Conservation (phyloP, 2,329 filamentous ascomycete genomes). For the Metarhizium rileyi region DNA sequence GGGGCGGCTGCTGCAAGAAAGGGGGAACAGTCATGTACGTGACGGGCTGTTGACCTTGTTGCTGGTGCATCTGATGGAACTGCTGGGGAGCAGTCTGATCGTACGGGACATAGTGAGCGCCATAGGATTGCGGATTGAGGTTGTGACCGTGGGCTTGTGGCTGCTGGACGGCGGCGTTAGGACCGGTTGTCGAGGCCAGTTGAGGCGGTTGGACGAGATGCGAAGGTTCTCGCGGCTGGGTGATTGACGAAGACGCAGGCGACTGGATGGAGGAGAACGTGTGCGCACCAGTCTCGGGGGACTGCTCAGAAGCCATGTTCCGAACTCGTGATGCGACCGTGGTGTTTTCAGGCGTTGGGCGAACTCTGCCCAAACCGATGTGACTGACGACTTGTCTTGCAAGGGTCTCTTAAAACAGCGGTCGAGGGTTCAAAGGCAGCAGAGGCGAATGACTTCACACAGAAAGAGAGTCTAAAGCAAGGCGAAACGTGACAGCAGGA, state of each 20-base stretch:
- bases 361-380: no score
- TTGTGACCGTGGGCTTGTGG: background rate
- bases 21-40: background rate
- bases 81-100: background rate
- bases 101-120: background rate
- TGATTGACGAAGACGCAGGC: background rate
- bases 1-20: conserved; percentile 6
- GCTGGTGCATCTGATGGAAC: background rate
- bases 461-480: background rate
- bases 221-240: background rate
- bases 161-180: background rate
- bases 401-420: background rate
- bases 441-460: background rate
- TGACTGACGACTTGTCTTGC: background rate
- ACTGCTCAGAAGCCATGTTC: background rate
- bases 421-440: background rate
- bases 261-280: background rate
- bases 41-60: background rate
- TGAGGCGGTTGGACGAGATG: background rate
- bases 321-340: background rate
- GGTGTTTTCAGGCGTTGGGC: background rate
- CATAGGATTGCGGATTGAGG: background rate
- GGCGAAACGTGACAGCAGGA: background rate
- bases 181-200: background rate
- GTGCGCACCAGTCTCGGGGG: background rate